Evolutionary conservation across 2,329 filamentous ascomycete species (phyloP).

Genomic region (Magnaporthiopsis rhizophila): DNA sequence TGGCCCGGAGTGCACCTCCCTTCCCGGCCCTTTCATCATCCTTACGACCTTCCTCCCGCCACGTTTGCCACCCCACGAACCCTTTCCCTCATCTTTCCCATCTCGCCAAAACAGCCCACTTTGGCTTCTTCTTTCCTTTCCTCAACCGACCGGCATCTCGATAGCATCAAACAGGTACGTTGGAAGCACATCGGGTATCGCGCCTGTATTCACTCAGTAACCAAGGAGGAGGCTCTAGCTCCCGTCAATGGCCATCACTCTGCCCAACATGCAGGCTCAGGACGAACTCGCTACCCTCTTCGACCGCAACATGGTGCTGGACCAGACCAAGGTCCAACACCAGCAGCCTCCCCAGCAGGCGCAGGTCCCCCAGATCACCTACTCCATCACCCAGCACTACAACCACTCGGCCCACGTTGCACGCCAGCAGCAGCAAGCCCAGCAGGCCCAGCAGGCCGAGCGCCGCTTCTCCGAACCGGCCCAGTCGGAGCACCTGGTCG

Average conservation of each 20-base stretch:
- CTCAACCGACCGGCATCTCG: too few relatives aligned
- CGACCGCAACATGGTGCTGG: conserved; percentile 64
- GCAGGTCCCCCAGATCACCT: conserved; percentile 43
- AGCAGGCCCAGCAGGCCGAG: conserved; percentile 22
- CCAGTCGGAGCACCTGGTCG: conserved; percentile 30
- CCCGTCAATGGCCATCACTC: conserved; percentile 12
- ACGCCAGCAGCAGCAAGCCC: conserved; percentile 19
- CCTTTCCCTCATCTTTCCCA: too few relatives aligned
- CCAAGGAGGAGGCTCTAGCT: too few relatives aligned
- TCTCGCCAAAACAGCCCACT: too few relatives aligned
- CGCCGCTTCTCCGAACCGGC: conserved; percentile 43
- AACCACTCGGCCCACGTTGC: conserved; percentile 64
- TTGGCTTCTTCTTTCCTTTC: too few relatives aligned
- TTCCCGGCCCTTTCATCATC: too few relatives aligned
- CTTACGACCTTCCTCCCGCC: too few relatives aligned
- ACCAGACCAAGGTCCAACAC: conserved; percentile 20
- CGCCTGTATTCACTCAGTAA: too few relatives aligned
- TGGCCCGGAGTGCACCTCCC: too few relatives aligned
- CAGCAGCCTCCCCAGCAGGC: conserved; percentile 2
- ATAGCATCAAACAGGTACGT: too few relatives aligned
- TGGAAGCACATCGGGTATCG: too few relatives aligned
- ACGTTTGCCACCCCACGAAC: too few relatives aligned
- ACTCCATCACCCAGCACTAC: conserved; percentile 76
- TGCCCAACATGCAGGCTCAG: conserved; percentile 50
- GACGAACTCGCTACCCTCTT: conserved; percentile 81